Conservation (phyloP, 331 rosid genomes). For the Cydonia oblonga region DNA sequence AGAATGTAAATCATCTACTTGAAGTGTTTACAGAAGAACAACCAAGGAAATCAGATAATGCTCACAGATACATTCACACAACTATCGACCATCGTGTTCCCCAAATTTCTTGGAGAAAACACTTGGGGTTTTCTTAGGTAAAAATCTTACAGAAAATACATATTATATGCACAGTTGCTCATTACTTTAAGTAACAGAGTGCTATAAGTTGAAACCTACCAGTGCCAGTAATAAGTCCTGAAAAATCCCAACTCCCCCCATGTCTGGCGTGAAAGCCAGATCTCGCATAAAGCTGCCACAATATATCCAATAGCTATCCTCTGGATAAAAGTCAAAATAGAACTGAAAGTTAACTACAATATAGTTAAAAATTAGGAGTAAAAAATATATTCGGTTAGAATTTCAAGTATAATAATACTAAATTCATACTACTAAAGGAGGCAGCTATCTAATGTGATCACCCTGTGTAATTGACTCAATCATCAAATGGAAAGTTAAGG, state of each 20-base stretch:
- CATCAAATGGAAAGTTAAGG: not conserved
- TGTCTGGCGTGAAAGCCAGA: slow-evolving; percentile 49
- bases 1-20: not conserved
- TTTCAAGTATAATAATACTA: not conserved
- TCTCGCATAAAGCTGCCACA: slow-evolving; percentile 69
- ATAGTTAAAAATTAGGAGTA: not conserved
- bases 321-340: slow-evolving; percentile 31
- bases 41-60: not conserved
- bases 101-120: not conserved
- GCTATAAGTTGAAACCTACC: slow-evolving; percentile 29
- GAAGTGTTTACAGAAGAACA: not conserved
- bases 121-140: not conserved
- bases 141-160: not conserved
- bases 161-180: not conserved
- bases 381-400: not conserved
- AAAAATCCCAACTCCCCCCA: slow-evolving; percentile 29
- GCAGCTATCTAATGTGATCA: not conserved
- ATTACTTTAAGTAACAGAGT: not conserved
- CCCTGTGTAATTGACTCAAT: not conserved
- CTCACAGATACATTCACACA: not conserved
- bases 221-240: slow-evolving; percentile 47
- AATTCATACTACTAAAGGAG: not conserved
- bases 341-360: not conserved
- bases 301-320: slow-evolving; percentile 80
- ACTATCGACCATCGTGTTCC: not conserved